Evolutionary conservation across 345 rosid species (phyloP).

Genomic region (Passiflora organensis): DNA sequence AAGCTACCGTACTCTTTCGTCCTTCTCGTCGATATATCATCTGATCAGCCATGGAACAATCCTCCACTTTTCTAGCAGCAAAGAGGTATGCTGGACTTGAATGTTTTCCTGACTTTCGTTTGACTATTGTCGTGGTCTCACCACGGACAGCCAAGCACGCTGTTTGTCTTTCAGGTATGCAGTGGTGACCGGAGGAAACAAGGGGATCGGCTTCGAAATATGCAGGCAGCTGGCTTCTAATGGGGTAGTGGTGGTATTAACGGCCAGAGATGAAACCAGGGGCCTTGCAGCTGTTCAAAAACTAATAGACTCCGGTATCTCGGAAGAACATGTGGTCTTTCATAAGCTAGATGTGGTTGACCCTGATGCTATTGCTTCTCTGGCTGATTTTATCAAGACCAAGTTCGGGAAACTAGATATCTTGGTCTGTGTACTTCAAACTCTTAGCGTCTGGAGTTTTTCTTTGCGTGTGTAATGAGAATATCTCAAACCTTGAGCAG

Average conservation of each 20-base stretch:
- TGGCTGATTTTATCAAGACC: constrained; percentile 25
- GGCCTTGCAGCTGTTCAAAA: constrained; percentile 35
- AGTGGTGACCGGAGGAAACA: constrained; percentile 16
- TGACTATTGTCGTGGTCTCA: not conserved
- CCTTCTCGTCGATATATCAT: no score
- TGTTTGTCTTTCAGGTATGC: constrained; percentile 9
- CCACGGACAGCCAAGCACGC: not conserved
- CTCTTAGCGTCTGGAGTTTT: no score
- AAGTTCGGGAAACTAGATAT: constrained; percentile 37
- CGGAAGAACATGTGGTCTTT: constrained; percentile 17
- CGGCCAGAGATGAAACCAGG: constrained; percentile 30
- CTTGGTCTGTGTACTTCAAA: constrained; percentile 13
- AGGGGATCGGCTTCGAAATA: constrained; percentile 15
- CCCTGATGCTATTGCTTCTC: constrained; percentile 18
- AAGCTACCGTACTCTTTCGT: no score
- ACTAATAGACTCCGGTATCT: constrained; percentile 12
- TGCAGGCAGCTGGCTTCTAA: constrained; percentile 25
- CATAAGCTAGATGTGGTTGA: constrained; percentile 40
- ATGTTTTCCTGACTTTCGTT: no score
- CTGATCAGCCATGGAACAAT: not conserved
- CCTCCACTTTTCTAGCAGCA: no score
- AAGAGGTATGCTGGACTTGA: no score
- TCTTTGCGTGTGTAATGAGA: not conserved
- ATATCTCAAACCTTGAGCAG: constrained; percentile 5
- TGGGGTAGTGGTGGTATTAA: constrained; percentile 23